Conservation (phyloP, 371 early-diverging fungal species). For the Actinomortierella ambigua region DNA sequence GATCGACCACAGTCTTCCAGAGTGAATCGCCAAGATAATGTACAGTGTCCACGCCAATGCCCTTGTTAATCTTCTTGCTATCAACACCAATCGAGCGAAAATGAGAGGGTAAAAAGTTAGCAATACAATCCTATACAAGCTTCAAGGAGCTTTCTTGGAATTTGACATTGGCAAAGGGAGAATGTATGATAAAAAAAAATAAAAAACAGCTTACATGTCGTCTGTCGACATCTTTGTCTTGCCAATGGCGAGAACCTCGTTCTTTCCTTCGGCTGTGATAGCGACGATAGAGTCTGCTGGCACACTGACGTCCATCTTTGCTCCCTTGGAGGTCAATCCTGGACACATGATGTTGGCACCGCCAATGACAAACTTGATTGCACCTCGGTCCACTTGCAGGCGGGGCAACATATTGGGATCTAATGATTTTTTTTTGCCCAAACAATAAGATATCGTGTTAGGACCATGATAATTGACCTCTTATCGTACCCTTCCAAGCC, state of each 20-base stretch:
- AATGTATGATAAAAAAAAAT: not conserved
- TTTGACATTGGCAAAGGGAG: not conserved
- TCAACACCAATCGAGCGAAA: not conserved
- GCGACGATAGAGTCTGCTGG: constrained; percentile 85
- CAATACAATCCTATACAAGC: too few species aligned
- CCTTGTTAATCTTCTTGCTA: constrained; percentile 88
- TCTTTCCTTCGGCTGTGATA: constrained; percentile 96
- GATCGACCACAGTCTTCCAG: constrained; percentile 69
- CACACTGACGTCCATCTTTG: constrained; percentile 77
- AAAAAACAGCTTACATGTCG: constrained; percentile 80
- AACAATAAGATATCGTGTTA: too few species aligned
- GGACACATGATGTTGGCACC: constrained; percentile 99
- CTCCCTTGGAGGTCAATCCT: constrained; percentile 94
- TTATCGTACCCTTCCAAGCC: too few species aligned
- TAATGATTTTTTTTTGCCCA: too few species aligned
- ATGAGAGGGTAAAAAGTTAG: constrained; percentile 4
- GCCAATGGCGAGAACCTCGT: constrained; percentile 92
- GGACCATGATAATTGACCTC: too few species aligned
- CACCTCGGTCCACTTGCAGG: constrained; percentile 95
- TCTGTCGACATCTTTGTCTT: constrained; percentile 86
- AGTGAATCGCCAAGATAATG: constrained; percentile 89
- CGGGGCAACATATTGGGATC: constrained; percentile 92
- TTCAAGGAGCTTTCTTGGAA: too few species aligned
- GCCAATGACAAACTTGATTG: constrained; percentile 95
- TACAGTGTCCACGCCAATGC: constrained; percentile 88